Percentiles rank a stretch among this genome's conserved stretches.
Conservation (phyloP, 176 grass and related monocot genomes). For the Carex myosuroides region DNA sequence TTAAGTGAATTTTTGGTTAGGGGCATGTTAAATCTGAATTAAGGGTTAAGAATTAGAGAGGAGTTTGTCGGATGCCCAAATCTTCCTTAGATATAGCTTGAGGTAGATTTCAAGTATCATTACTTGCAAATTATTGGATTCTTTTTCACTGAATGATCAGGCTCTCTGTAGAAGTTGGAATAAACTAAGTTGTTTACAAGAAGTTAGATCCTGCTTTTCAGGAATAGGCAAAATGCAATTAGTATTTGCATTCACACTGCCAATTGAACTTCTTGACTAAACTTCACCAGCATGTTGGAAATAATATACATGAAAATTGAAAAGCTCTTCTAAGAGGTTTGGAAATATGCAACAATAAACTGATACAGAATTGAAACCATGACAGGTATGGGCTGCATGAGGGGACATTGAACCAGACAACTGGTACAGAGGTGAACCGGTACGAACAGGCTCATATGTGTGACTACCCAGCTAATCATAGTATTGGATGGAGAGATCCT, state of each 20-base stretch:
- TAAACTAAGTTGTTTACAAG: neutral
- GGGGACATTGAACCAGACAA: conserved; percentile 31
- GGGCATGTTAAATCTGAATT: neutral
- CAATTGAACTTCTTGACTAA: neutral
- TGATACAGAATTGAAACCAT: neutral
- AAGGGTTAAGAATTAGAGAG: neutral
- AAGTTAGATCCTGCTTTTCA: neutral
- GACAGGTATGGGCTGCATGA: conserved; percentile 35
- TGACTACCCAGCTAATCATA: conserved; percentile 55
- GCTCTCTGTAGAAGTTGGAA: neutral
- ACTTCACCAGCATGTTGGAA: neutral
- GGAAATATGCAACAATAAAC: neutral
- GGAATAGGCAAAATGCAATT: neutral
- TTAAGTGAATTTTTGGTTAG: neutral
- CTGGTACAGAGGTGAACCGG: conserved; percentile 49
- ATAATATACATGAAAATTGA: neutral
- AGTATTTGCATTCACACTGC: neutral
- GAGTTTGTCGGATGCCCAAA: neutral
- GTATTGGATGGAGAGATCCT: conserved; percentile 83
- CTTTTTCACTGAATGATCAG: neutral
- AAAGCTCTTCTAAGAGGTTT: neutral
- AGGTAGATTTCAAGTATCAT: neutral
- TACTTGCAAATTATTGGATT: neutral
- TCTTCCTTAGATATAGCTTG: neutral
- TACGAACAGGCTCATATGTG: conserved; percentile 95